A percentile compares a stretch with the other conserved stretches of the same genome.
Evolutionary conservation across 2,329 filamentous ascomycete species (phyloP).

Genomic region (Ceratocystis alfenasii): DNA sequence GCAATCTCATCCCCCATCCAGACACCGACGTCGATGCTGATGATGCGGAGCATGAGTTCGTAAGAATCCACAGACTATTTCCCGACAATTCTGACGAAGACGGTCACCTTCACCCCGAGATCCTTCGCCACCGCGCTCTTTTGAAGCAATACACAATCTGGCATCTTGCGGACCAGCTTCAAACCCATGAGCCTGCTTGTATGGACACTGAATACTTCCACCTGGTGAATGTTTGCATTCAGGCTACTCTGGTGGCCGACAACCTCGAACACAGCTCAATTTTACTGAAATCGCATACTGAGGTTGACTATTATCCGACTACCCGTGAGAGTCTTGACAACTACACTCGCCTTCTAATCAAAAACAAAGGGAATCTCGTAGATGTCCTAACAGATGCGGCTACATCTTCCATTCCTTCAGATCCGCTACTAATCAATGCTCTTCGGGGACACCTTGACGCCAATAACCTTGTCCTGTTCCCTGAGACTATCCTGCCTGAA

Average conservation of each 20-base stretch:
- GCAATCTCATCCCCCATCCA: not conserved
- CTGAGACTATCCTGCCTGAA: not conserved
- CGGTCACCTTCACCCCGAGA: not conserved
- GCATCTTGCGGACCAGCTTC: not conserved
- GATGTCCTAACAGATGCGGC: not conserved
- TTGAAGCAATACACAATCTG: not conserved
- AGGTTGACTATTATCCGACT: not conserved
- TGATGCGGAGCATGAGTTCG: not conserved
- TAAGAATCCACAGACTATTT: not conserved
- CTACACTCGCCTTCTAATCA: not conserved
- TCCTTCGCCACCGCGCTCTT: not conserved
- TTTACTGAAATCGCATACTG: not conserved
- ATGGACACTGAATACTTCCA: not conserved
- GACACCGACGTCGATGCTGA: not conserved
- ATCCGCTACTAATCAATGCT: not conserved
- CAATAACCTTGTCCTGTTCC: not conserved
- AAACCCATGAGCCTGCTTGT: not conserved
- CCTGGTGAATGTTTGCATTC: not conserved
- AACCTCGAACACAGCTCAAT: not conserved
- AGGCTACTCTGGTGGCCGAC: not conserved
- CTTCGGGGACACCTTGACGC: not conserved
- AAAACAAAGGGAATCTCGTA: not conserved
- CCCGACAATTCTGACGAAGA: not conserved
- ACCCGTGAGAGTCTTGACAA: not conserved
- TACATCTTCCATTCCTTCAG: not conserved